Percentiles rank a stretch among this genome's conserved stretches.
Evolutionary conservation across 2,329 filamentous ascomycete species (phyloP).

Genomic region (Stylonectria norvegica): DNA sequence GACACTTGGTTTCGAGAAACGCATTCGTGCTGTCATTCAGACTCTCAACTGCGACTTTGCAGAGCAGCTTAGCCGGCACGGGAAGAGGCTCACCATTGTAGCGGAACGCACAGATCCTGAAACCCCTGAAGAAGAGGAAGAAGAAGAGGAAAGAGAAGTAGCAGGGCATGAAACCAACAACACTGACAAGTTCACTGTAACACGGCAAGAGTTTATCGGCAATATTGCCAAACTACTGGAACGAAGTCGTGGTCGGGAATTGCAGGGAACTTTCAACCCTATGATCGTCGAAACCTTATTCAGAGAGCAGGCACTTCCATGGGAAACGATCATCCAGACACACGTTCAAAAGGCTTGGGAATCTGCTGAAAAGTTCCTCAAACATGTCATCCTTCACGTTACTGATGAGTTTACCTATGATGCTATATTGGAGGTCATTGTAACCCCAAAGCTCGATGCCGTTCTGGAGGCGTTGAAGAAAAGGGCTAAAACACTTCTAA

Average conservation of each 20-base stretch:
- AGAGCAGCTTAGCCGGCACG: no score
- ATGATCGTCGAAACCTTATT: constrained; percentile 56
- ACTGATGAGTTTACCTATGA: constrained; percentile 38
- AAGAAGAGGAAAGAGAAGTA: no score
- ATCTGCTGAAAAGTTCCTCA: constrained; percentile 44
- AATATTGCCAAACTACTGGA: constrained; percentile 39
- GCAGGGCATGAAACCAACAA: no score
- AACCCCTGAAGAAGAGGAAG: no score
- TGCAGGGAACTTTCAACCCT: constrained; percentile 57
- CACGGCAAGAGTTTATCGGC: no score
- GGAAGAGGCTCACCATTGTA: no score
- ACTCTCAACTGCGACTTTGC: constrained; percentile 21
- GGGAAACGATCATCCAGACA: constrained; percentile 46
- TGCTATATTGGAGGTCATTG: constrained; percentile 29
- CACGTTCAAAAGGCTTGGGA: constrained; percentile 47
- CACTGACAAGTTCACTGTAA: no score
- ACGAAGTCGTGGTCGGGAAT: constrained; percentile 47
- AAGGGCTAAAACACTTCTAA: constrained; percentile 35
- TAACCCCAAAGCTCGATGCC: constrained; percentile 28
- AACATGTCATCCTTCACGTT: constrained; percentile 41
- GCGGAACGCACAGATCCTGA: no score
- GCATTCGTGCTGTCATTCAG: constrained; percentile 27
- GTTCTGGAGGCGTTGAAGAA: constrained; percentile 46
- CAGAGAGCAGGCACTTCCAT: constrained; percentile 50
- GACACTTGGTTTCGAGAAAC: constrained; percentile 13